Base-by-base conservation (phyloP, 305 asterid genomes). In the Fraxinus angustifolia region DNA sequence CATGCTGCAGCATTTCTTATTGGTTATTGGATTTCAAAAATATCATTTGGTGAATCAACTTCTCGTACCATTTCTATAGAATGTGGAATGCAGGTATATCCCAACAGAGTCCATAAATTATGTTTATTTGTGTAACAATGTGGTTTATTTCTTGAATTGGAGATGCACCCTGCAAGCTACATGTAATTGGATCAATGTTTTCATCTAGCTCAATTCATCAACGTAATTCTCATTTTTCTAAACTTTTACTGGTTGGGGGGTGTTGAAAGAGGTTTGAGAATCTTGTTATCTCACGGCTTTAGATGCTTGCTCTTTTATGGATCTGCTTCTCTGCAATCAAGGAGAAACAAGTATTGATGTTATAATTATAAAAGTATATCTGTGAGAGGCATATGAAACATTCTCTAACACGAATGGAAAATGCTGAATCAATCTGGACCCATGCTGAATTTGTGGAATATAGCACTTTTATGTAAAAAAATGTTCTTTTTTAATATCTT, bases 1-100 rank as follows among this genome's bases (percentile, higher is more conserved):
- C 99, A 95, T 35, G 97, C 92, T 68, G 97, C 96, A 33, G 99
- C 99, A 62, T 95, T 95, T 85, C 82, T 90, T 45, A 79, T 95
- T 73, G 99, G 98, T 84, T 95, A 95, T 82, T 86, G 87, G 91
- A 68, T 95, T 80, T 94, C 99, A 19, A 95, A 92, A 86, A 7
- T 88, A 40, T 87, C 96, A 38, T 95, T 95, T 83, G 99, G 99
- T 75, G 99, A 95, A 93, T 95, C 99, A 71, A 95, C 98, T 79
- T 95, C 99, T 71, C 88, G 99, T 85, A 95, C 99, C 83, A 93
- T 95, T 77, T 95, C 99, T 42, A 93, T 93, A 36, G 98, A 95
- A 91, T 95, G 99, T 84, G 99, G 98, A 82, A 95, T 95, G 98
- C 99, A 95, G 99, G 99, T 92, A 88, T 28, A 8, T 71, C 30